phyloP scores from a whole-genome alignment of 306 rosid species.

The Arachis hypogaea region DNA sequence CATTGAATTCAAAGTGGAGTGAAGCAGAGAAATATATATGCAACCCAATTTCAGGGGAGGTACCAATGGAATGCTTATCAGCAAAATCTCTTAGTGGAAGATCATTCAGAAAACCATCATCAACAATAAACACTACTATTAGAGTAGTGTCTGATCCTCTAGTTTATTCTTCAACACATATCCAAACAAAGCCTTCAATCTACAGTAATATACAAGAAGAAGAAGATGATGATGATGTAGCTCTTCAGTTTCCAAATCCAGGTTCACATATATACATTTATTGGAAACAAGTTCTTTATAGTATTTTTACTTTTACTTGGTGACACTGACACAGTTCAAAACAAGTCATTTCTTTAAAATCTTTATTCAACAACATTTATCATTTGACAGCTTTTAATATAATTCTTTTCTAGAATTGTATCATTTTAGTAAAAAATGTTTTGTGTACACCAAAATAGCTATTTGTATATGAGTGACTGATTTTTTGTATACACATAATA shows the following conservation, averaged over 20 bases:
- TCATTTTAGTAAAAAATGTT: too few species aligned
- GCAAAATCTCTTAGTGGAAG: conserved; percentile 90
- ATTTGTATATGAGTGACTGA: too few species aligned
- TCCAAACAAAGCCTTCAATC: conserved; percentile 55
- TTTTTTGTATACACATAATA: too few species aligned
- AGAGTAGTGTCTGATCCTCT: conserved; percentile 67
- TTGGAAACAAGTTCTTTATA: neutral
- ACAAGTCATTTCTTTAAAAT: conserved; percentile 5
- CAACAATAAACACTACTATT: conserved; percentile 61
- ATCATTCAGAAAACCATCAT: conserved; percentile 64
- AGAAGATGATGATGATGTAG: neutral
- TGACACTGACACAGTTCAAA: neutral
- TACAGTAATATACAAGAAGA: conserved; percentile 45
- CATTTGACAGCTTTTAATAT: too few species aligned
- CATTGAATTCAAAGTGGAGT: conserved; percentile 92
- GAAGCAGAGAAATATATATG: conserved; percentile 96
- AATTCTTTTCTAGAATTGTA: too few species aligned
- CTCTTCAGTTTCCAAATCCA: conserved; percentile 59
- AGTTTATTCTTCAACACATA: conserved; percentile 55
- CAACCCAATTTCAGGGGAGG: conserved; percentile 92
- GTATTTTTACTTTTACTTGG: neutral
- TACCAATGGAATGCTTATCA: conserved; percentile 93
- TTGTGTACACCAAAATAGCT: too few species aligned
- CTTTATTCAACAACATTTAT: neutral
- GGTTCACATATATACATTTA: conserved; percentile 47